Evolutionary conservation across 257 asterid genomes (phyloP), one percentile per base, ranked within the genome.

Genomic region (Thymus mandschuricus): DNA sequence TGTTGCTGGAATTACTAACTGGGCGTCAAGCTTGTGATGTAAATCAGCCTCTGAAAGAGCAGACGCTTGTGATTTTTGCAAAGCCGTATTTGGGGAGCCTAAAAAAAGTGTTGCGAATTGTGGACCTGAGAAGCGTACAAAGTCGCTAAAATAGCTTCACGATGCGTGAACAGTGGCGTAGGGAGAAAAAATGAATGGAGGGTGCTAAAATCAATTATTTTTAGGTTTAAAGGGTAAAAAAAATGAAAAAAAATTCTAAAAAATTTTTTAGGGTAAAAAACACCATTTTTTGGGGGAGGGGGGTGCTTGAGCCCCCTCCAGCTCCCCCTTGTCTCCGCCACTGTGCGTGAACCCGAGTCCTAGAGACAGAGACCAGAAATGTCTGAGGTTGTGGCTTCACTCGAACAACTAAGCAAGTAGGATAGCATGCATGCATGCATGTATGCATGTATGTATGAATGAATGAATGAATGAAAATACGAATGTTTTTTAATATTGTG

Each of bases 1-100:
- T 75, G 12, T 49, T 75, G 58, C 68, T 75, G 9, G 74, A 75
- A 60, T 40, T 67, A 10, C 51, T 75, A 50, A 59, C 64, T 0
- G 79, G 79, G 41, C 66, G 59, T 51, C 70, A 27, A 48, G 75
- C 27, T 40, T 0, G 9, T 41, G 65, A 75, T 8, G 15, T 0
- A 12, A 13, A 6, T 41, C 45, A 11, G 52, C 54, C 35, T 35
- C 10, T 6, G 7, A 21, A n/a, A 2, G 62, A 31, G 21, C 45
- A 59, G 29, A 4, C 10, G 49, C 72, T 64, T 0, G 68, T 64
- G 48, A 58, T 13, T 0, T 64, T 60, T 71, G 71, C 54, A 27
- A 52, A 10, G 38, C 61, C 70, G 45, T 69, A 41, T 29, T 27
- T 76, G 68, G 33, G 29, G 3, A 29, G 43, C 64, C 33, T 48